Evolutionary conservation across 495 filamentous ascomycete genomes (phyloP).

Genomic region (Hypoxylon lienhwacheense): DNA sequence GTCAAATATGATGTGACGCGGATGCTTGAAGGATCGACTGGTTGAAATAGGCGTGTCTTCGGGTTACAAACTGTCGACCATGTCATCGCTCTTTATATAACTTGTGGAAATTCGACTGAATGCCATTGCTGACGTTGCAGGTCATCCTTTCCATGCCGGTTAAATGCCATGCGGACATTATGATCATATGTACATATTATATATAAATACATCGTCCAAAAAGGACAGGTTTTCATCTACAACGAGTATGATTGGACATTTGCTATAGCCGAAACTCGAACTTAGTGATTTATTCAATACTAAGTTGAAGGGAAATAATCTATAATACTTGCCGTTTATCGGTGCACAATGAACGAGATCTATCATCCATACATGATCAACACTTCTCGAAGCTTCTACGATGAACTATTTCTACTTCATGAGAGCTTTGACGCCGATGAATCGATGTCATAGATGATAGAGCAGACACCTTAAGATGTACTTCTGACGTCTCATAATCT

Average conservation of each 20-base stretch:
- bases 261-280: conserved; percentile 10
- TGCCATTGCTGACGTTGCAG: conserved; percentile 8
- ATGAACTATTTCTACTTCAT: no score
- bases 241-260: conserved; percentile 6
- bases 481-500: no score
- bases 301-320: neutral
- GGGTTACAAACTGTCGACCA: neutral
- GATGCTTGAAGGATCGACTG: no score
- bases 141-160: conserved; percentile 4
- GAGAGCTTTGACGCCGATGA: no score
- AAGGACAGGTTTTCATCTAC: neutral
- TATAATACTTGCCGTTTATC: no score
- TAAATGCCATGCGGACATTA: conserved; percentile 18
- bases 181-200: neutral
- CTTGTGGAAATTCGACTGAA: neutral
- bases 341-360: no score
- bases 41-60: neutral
- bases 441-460: no score
- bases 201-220: neutral
- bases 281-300: neutral
- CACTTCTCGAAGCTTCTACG: no score
- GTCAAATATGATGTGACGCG: no score
- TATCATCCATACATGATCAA: no score
- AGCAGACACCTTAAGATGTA: no score
- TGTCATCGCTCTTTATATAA: conserved; percentile 10